Conservation (phyloP, 192 early-diverging fungal genomes). For the Rhizophagus clarus region DNA sequence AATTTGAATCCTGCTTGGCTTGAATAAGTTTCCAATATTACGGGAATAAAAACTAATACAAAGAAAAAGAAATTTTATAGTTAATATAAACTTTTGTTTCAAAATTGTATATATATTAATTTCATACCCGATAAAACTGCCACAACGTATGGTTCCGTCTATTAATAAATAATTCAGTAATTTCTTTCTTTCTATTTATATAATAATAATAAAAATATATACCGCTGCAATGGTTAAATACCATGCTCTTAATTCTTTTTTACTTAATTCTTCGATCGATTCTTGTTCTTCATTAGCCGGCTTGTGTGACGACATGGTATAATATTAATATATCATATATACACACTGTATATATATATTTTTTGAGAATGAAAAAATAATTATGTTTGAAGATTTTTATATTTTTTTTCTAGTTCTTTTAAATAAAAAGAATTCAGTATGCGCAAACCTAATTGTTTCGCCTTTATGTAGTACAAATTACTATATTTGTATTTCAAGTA, state of each 20-base stretch:
- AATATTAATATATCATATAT: no score
- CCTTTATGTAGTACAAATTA: no score
- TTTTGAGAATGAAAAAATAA: no score
- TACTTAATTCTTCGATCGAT: neutral
- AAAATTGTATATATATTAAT: neutral
- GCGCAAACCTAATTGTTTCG: no score
- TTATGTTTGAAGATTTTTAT: no score
- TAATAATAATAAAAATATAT: neutral
- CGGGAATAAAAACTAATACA: neutral
- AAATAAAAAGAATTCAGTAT: no score
- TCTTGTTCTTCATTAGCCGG: no score
- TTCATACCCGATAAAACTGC: neutral
- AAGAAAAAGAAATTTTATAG: neutral
- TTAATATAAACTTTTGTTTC: neutral
- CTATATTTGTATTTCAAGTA: no score
- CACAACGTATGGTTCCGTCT: neutral
- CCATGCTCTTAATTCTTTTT: conserved; percentile 1
- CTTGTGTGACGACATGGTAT: no score
- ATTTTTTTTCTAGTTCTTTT: no score
- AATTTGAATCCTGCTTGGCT: conserved; percentile 3
- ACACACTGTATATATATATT: no score
- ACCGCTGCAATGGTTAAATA: neutral
- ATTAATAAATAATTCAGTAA: neutral
- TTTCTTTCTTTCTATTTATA: neutral
- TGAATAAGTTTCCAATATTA: conserved; percentile 11